Evolutionary conservation across 1,284 basidiomycete species (phyloP), one percentile per base, ranked within the genome.

Genomic region (Hymenochaete sp.): DNA sequence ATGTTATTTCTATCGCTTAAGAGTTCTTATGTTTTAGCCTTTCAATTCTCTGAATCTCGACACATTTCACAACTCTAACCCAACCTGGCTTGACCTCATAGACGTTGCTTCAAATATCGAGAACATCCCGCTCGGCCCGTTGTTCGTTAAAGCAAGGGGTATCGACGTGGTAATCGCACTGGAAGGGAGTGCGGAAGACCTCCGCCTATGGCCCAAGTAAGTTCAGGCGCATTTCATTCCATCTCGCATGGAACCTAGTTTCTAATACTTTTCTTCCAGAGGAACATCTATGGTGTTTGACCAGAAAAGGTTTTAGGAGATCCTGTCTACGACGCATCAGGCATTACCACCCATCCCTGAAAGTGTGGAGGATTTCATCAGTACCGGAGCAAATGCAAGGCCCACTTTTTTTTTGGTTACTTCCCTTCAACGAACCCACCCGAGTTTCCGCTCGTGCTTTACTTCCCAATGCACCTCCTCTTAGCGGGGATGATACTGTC

Each of bases 371-470:
- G 73, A 71, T 4, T 85, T 85, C 55, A 57, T 84, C 39, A 62
- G 66, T 9, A 72, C 71, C 6, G 86, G 86, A 11, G 67, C 82
- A 8, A 82, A 80, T 58, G 67, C 68, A 31, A 72, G 84, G 14
- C 75, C 84, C 4, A 80, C 80, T 0, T 87, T 89, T 87, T 89
- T 61, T 89, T 87, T 61, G 85, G 85, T 1, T 88, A 85, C 56
- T 62, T 79, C 55, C 76, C 77, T 9, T 57, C 38, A n/a, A 59
- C 67, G 45, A 62, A 35, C 9, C 68, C 74, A 10, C 62, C 73
- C 1, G 72, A 74, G 48, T 79, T 66, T 50, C 79, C 79, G 0
- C 53, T 82, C 22, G 55, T 81, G 16, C 68, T 81, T 13, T 79
- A 77, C 48, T 82, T n/a, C 79, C 79, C 3, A 82, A 80, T 55